Conservation (phyloP, 306 rosid genomes). For the Alnus glutinosa region DNA sequence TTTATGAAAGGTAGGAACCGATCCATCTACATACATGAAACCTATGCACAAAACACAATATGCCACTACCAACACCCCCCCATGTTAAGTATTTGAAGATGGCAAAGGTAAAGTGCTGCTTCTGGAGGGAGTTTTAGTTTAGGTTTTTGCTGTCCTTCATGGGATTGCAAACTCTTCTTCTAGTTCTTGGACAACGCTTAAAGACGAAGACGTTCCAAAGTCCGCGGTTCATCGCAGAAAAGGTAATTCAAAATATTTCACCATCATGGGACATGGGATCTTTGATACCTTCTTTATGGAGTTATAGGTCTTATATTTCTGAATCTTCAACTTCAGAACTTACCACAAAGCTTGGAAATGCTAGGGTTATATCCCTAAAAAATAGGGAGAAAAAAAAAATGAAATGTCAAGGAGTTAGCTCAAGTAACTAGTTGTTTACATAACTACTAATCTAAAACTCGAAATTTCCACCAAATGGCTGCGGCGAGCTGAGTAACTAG, state of each 20-base stretch:
- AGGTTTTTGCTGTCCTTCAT: conserved; percentile 1
- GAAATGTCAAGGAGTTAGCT: conserved; percentile 12
- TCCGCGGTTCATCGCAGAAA: neutral
- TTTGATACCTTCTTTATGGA: conserved; percentile 9
- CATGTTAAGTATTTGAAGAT: neutral
- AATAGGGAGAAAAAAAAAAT: neutral
- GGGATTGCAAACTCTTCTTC: conserved; percentile 6
- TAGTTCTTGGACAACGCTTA: neutral
- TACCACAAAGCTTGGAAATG: conserved; percentile 80
- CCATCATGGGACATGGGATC: conserved; percentile 8
- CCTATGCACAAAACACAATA: neutral
- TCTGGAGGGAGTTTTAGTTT: conserved; percentile 5
- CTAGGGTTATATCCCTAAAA: conserved; percentile 76
- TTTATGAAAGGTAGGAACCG: too few relatives aligned
- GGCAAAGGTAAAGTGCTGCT: conserved; percentile 1
- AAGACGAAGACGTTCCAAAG: neutral
- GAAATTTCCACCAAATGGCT: neutral
- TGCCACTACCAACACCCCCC: neutral
- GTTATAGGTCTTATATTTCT: conserved; percentile 33
- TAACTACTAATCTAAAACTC: neutral
- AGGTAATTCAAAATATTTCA: neutral
- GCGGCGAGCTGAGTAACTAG: neutral
- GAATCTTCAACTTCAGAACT: conserved; percentile 64
- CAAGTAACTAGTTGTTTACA: neutral
- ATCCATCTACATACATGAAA: neutral